A percentile compares a stretch with the other conserved stretches of the same genome.
Evolutionary conservation across 305 asterid species (phyloP).

Genomic region (Fraxinus nigra): DNA sequence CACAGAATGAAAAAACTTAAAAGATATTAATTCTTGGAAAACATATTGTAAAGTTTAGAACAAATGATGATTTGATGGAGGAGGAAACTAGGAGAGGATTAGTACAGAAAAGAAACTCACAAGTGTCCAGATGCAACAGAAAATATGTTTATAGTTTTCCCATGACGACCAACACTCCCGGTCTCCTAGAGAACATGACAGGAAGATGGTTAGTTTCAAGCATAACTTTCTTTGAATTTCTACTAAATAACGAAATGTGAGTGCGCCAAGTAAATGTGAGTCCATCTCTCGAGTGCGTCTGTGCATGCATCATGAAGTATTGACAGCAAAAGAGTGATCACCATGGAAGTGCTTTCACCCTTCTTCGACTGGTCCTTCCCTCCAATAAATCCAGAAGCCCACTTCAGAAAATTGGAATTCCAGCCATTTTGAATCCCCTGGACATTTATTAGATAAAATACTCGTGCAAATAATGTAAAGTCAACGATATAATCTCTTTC

Average conservation of each 20-base stretch:
- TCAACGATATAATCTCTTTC: constrained; percentile 5
- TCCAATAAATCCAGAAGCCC: constrained; percentile 96
- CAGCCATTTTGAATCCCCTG: constrained; percentile 71
- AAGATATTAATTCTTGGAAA: background rate
- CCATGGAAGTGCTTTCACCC: constrained; percentile 58
- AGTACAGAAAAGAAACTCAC: constrained; percentile 47
- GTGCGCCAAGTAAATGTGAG: constrained; percentile 9
- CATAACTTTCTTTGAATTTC: background rate
- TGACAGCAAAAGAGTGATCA: constrained; percentile 28
- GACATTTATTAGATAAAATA: constrained; percentile 22
- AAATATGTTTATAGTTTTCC: constrained; percentile 83
- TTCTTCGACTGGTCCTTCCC: constrained; percentile 71
- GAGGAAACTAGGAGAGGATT: constrained; percentile 16
- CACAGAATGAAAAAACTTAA: background rate
- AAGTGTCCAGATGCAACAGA: constrained; percentile 98
- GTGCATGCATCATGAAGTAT: background rate
- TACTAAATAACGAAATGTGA: constrained; percentile 6
- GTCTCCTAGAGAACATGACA: constrained; percentile 49
- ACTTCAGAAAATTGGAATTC: constrained; percentile 90
- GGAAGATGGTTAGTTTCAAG: constrained; percentile 20
- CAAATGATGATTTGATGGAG: background rate
- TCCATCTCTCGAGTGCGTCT: constrained; percentile 5
- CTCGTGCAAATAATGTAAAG: constrained; percentile 12
- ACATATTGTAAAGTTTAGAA: background rate
- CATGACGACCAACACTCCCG: constrained; percentile 62